These are phyloP conservation scores for Trichoderma cornu-damae DNA, from an alignment of 2,329 filamentous ascomycete species.

Conservation along the genomic window DNA sequence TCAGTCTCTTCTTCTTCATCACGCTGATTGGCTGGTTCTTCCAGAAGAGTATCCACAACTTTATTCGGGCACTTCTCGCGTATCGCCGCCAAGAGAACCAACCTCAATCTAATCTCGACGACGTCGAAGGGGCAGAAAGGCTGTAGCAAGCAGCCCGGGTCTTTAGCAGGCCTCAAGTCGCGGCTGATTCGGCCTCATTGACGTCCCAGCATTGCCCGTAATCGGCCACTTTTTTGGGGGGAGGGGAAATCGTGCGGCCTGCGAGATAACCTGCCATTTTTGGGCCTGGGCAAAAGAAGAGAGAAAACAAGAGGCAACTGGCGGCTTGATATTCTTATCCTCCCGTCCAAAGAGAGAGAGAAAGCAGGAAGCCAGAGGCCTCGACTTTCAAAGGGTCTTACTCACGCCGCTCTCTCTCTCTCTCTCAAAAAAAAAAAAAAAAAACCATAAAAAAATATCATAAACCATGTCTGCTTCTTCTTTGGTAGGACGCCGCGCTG, in stretches of 20 bases:
- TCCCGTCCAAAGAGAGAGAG: too few relatives aligned
- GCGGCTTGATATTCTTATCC: too few relatives aligned
- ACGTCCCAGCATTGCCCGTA: background rate
- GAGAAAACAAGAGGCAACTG: too few relatives aligned
- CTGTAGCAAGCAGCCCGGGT: background rate
- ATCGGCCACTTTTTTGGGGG: background rate
- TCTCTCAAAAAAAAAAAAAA: too few relatives aligned
- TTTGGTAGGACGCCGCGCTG: constrained; percentile 28
- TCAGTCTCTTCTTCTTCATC: constrained; percentile 28
- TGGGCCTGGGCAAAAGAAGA: too few relatives aligned
- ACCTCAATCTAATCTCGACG: background rate
- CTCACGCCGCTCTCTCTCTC: too few relatives aligned
- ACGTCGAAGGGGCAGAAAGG: background rate
- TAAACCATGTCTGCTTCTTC: constrained; percentile 25
- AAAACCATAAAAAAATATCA: background rate
- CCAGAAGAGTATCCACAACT: constrained; percentile 29
- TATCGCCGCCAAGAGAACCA: constrained; percentile 9
- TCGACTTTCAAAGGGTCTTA: too few relatives aligned
- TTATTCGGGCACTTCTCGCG: constrained; percentile 27
- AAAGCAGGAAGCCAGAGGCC: too few relatives aligned
- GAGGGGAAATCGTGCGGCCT: background rate
- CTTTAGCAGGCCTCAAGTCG: background rate
- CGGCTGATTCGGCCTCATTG: background rate
- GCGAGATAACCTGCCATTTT: too few relatives aligned
- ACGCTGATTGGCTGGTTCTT: constrained; percentile 29